phyloP scores from a whole-genome alignment of 768 basidiomycete genomes.

The Phallus indusiatus region DNA sequence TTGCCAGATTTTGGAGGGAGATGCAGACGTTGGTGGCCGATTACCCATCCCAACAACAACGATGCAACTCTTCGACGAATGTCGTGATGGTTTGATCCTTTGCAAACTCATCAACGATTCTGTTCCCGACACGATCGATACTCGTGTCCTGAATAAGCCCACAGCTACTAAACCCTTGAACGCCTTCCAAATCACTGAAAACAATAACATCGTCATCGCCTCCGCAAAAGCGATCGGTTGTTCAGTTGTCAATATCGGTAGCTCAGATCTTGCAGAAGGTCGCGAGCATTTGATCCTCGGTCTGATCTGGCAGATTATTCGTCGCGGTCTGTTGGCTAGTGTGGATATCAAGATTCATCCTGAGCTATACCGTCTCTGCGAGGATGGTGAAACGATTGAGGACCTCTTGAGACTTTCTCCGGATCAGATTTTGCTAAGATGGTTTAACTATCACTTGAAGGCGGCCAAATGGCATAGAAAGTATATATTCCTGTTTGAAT shows the following conservation, averaged over 20 bases:
- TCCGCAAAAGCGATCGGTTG: slow-evolving; percentile 98
- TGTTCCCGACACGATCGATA: slow-evolving; percentile 98
- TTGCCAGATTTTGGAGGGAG: slow-evolving; percentile 78
- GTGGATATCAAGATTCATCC: slow-evolving; percentile 99
- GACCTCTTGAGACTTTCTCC: slow-evolving; percentile 90
- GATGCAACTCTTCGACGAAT: slow-evolving; percentile 98
- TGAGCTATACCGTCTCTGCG: slow-evolving; percentile 89
- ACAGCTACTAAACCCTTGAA: slow-evolving; percentile 75
- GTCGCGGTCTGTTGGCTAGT: slow-evolving; percentile 84
- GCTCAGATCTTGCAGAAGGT: slow-evolving; percentile 85
- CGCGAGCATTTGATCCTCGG: slow-evolving; percentile 95
- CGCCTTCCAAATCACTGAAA: slow-evolving; percentile 98
- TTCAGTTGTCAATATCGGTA: slow-evolving; percentile 97
- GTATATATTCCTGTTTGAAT: slow-evolving; percentile 30
- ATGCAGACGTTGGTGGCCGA: slow-evolving; percentile 70
- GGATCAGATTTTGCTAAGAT: slow-evolving; percentile 93
- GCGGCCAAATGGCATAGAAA: slow-evolving; percentile 85
- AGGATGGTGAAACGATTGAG: slow-evolving; percentile 95
- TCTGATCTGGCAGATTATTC: slow-evolving; percentile 97
- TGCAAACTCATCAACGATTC: slow-evolving; percentile 99
- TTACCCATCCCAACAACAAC: slow-evolving; percentile 92
- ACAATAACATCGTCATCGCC: slow-evolving; percentile 99
- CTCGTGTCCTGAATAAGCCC: slow-evolving; percentile 93
- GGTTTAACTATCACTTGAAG: slow-evolving; percentile 99
- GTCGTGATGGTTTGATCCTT: slow-evolving; percentile 88